Conservation (phyloP, 768 basidiomycete species). For the Podaxis mareebaensis region DNA sequence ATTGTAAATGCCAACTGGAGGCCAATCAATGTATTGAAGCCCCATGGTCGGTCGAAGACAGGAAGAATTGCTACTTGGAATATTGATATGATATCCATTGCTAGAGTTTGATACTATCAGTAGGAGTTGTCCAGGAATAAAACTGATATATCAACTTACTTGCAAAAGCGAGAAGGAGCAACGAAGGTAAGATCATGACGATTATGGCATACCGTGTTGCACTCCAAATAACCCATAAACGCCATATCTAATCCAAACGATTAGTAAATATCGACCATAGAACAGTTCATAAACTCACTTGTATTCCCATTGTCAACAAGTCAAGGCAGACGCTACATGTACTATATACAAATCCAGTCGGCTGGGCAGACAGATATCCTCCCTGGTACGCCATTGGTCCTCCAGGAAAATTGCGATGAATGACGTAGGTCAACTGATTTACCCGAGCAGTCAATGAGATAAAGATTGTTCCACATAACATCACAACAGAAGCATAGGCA, state of each 20-base stretch:
- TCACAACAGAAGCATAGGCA: not conserved
- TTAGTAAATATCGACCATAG: not conserved
- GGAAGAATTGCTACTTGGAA: not conserved
- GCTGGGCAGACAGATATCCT: not conserved
- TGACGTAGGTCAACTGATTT: not conserved
- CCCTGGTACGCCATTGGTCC: not conserved
- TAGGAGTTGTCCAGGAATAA: too few relatives aligned
- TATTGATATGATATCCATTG: not conserved
- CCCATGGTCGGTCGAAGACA: not conserved
- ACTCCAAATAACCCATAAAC: not conserved
- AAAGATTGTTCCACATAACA: not conserved
- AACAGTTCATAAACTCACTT: not conserved
- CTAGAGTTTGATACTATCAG: not conserved
- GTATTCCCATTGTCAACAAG: not conserved
- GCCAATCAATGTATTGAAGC: not conserved
- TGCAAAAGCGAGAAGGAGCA: not conserved
- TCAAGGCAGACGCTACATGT: not conserved
- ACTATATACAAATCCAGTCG: not conserved
- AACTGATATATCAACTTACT: not conserved
- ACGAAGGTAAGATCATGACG: not conserved
- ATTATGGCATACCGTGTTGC: not conserved
- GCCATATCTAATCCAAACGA: not conserved
- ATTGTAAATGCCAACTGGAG: not conserved
- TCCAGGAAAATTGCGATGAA: not conserved
- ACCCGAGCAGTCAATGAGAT: not conserved